Conservation (phyloP, 163 green algal species). For the Scenedesmus sp. region DNA sequence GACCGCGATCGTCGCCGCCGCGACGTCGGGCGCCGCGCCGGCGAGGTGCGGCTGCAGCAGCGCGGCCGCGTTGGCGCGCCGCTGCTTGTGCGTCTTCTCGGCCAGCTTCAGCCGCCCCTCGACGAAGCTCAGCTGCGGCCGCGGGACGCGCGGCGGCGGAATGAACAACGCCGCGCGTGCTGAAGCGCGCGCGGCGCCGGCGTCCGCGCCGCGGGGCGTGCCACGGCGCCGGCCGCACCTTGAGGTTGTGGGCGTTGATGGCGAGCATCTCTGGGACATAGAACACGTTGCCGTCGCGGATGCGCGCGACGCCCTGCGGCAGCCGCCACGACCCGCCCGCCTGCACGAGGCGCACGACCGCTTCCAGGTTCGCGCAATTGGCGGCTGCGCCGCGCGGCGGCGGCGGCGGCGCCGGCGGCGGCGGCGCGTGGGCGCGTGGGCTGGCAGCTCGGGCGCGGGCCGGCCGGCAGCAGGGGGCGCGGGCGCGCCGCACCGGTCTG, state of each 20-base stretch:
- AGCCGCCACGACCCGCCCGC: slow-evolving; percentile 11
- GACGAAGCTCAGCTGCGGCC: too few species aligned
- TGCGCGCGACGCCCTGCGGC: background rate
- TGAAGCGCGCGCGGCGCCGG: too few species aligned
- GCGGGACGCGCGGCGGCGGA: too few species aligned
- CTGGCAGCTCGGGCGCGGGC: too few species aligned
- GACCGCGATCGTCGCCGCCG: background rate
- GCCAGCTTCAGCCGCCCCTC: slow-evolving; percentile 18
- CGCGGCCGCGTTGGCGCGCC: background rate
- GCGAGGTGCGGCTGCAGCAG: background rate
- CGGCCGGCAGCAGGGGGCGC: too few species aligned
- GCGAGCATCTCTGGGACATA: slow-evolving; percentile 25
- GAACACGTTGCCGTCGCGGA: background rate
- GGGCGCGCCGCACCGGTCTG: too few species aligned
- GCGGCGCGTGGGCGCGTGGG: too few species aligned
- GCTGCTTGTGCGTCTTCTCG: slow-evolving; percentile 3
- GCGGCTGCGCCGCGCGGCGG: too few species aligned
- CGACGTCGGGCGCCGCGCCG: background rate
- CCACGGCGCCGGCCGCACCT: too few species aligned
- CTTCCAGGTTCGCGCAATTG: slow-evolving; percentile 13
- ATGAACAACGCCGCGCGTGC: too few species aligned
- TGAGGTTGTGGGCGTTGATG: background rate
- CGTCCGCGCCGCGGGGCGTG: too few species aligned
- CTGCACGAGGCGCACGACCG: slow-evolving; percentile 7
- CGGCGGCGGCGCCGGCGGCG: too few species aligned